These are phyloP conservation scores for Colletotrichum magnum DNA, from an alignment of 2,329 filamentous ascomycete genomes.

Conservation along the genomic window DNA sequence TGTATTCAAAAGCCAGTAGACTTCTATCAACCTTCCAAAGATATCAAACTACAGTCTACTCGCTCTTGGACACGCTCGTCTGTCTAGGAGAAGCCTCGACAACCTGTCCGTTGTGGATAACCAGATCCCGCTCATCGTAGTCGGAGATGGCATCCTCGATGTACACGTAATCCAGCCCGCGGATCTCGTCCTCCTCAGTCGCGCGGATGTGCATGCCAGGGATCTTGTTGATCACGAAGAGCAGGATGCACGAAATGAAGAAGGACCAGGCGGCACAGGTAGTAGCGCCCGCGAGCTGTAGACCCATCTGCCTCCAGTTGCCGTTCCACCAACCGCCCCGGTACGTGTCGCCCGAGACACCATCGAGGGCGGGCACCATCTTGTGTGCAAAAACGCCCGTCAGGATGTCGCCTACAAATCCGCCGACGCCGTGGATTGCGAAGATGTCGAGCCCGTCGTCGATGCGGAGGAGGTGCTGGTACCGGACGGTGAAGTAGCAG, in stretches of 20 bases:
- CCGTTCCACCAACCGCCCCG: constrained; percentile 65
- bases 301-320: constrained; percentile 68
- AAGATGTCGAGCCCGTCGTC: constrained; percentile 74
- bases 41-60: neutral
- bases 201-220: constrained; percentile 69
- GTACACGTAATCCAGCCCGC: constrained; percentile 62
- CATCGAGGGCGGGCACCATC: constrained; percentile 66
- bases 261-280: constrained; percentile 71
- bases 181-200: constrained; percentile 67
- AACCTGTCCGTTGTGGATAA: constrained; percentile 28
- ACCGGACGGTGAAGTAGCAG: constrained; percentile 62
- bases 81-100: constrained; percentile 4
- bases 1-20: no score
- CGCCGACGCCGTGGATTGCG: constrained; percentile 72
- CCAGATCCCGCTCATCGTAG: constrained; percentile 18
- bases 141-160: constrained; percentile 44
- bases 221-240: constrained; percentile 70
- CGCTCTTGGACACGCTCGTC: constrained; percentile 14
- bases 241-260: constrained; percentile 63
- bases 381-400: constrained; percentile 70
- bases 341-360: constrained; percentile 56
- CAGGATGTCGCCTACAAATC: constrained; percentile 68
- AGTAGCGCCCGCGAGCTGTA: constrained; percentile 70
- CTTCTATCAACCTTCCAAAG: no score
- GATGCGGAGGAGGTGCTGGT: constrained; percentile 66